These are phyloP conservation scores for Madurella fahalii DNA, from an alignment of 2,329 filamentous ascomycete genomes.

Conservation along the genomic window DNA sequence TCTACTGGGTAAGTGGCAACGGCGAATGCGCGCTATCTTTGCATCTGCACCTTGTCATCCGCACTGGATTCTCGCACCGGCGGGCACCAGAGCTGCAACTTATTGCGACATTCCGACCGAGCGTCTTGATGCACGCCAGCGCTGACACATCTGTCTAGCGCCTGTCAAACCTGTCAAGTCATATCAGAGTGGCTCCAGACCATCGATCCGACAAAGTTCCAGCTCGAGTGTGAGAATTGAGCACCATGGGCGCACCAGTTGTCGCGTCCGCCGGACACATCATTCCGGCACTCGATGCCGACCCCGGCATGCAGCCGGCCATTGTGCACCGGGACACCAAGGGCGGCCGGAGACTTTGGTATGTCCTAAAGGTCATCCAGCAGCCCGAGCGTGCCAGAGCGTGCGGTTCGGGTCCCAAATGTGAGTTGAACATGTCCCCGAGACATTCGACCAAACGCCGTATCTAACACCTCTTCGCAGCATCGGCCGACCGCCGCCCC, in stretches of 20 bases:
- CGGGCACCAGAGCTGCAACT: background rate
- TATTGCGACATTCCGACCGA: background rate
- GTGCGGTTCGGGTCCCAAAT: constrained; percentile 92
- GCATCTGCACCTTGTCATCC: background rate
- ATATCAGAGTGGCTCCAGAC: background rate
- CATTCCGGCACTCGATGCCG: constrained; percentile 22
- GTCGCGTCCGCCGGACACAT: constrained; percentile 23
- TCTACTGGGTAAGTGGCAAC: background rate
- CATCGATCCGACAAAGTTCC: background rate
- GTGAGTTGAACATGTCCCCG: constrained; percentile 49
- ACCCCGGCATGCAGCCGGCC: constrained; percentile 18
- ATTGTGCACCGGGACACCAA: constrained; percentile 57
- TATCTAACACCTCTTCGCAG: constrained; percentile 39
- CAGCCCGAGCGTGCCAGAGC: constrained; percentile 92
- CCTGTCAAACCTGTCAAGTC: background rate
- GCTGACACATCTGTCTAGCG: background rate
- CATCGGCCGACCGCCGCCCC: constrained; percentile 81
- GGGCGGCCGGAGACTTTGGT: constrained; percentile 73
- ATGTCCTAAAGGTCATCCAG: constrained; percentile 81
- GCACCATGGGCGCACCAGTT: constrained; percentile 24
- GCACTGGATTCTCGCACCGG: background rate
- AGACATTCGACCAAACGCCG: background rate
- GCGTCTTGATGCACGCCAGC: background rate
- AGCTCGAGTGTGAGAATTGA: constrained; percentile 4
- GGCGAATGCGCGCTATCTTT: background rate